Conservation (phyloP, 768 basidiomycete species). For the Boletus edulis region DNA sequence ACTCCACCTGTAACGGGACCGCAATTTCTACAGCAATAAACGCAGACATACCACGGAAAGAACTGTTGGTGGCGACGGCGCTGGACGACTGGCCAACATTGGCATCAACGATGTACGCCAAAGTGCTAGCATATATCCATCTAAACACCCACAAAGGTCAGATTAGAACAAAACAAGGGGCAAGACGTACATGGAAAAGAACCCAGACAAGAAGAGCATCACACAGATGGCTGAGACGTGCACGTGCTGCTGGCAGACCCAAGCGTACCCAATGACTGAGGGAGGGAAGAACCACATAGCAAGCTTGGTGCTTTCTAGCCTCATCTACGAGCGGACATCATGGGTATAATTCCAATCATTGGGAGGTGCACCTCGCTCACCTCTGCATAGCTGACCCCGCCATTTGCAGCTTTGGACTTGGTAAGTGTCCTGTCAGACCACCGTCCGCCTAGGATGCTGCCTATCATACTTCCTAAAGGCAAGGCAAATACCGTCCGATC, state of each 20-base stretch:
- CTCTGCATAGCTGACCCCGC: conserved; percentile 60
- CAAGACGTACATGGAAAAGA: conserved; percentile 62
- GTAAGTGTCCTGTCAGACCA: conserved; percentile 54
- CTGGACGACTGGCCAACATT: conserved; percentile 79
- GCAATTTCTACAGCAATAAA: conserved; percentile 74
- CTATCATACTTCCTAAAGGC: conserved; percentile 44
- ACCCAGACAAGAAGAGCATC: conserved; percentile 71
- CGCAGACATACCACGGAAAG: conserved; percentile 66
- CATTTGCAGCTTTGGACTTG: conserved; percentile 45
- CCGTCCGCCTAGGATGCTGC: conserved; percentile 58
- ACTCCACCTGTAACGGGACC: conserved; percentile 58
- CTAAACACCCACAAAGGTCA: conserved; percentile 27
- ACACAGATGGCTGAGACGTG: conserved; percentile 71
- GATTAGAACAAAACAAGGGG: not conserved
- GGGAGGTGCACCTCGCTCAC: conserved; percentile 32
- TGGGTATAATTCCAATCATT: not conserved
- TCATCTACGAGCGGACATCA: conserved; percentile 49
- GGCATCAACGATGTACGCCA: conserved; percentile 87
- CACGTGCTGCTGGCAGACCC: conserved; percentile 65
- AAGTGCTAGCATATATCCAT: conserved; percentile 64
- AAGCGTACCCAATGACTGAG: conserved; percentile 68
- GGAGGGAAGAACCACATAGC: conserved; percentile 56
- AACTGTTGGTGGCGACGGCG: conserved; percentile 74
- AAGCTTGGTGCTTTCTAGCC: conserved; percentile 61
- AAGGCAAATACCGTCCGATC: not conserved